A percentile compares a stretch with the other conserved stretches of the same genome.
Conservation (phyloP, 129 eudicot genomes). For the Smallanthus sonchifolius region DNA sequence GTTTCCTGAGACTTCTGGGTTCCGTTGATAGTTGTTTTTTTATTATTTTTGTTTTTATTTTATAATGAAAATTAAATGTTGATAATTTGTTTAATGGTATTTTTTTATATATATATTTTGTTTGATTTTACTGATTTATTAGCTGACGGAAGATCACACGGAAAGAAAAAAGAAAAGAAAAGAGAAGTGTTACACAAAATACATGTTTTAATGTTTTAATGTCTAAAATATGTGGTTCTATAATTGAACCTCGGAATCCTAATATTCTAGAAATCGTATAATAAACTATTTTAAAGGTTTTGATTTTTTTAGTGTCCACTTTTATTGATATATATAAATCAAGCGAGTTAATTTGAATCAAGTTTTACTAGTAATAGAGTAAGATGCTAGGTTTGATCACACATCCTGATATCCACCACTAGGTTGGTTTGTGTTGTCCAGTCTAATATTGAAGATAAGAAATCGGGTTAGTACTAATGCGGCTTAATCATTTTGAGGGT, state of each 20-base stretch:
- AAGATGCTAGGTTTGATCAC: too few relatives aligned
- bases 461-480: too few relatives aligned
- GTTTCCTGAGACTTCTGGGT: conserved; percentile 45
- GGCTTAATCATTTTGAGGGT: too few relatives aligned
- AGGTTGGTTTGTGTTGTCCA: too few relatives aligned
- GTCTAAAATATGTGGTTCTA: neutral
- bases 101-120: neutral
- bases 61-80: neutral
- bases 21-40: conserved; percentile 16
- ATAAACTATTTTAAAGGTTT: neutral
- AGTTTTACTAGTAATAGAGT: too few relatives aligned
- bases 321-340: too few relatives aligned
- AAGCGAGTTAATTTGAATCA: too few relatives aligned
- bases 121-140: neutral
- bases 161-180: neutral
- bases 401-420: too few relatives aligned
- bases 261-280: neutral
- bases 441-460: too few relatives aligned
- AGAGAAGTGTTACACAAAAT: neutral
- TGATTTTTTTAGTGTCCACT: neutral
- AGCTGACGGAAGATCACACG: neutral
- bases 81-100: neutral
- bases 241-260: neutral
- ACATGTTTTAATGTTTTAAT: neutral
- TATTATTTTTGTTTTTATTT: neutral